phyloP scores from a whole-genome alignment of 148 eudicot species.

The Cornus florida region DNA sequence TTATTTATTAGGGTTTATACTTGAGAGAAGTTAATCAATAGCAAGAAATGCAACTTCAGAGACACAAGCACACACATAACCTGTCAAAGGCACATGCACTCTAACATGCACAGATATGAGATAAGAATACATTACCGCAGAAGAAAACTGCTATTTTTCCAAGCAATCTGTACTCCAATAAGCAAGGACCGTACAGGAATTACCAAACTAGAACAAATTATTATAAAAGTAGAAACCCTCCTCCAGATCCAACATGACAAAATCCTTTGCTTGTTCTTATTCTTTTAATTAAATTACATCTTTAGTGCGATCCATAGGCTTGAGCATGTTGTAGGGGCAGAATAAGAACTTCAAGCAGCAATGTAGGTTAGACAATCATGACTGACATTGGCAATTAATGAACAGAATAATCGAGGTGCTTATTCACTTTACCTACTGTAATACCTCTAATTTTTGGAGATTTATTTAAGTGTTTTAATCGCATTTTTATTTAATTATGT shows the following conservation, averaged over 20 bases:
- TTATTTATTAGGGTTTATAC: neutral
- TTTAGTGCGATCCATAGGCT: neutral
- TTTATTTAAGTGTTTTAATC: too few relatives aligned
- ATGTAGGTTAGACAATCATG: too few relatives aligned
- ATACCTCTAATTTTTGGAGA: too few relatives aligned
- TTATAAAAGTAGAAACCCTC: neutral
- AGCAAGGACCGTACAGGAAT: neutral
- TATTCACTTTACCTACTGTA: too few relatives aligned
- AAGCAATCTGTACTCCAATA: neutral
- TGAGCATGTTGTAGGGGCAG: neutral
- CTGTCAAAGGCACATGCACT: neutral
- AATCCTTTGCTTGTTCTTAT: neutral
- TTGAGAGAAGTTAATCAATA: neutral
- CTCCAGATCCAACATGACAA: neutral
- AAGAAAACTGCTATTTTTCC: neutral
- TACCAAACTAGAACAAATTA: neutral
- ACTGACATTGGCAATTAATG: too few relatives aligned
- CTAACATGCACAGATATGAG: neutral
- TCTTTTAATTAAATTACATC: neutral
- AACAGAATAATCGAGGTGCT: too few relatives aligned
- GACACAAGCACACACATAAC: neutral
- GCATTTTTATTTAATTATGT: too few relatives aligned
- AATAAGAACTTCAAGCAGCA: neutral
- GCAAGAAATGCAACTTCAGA: conserved; percentile 10
- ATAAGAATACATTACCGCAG: neutral